Conservation (phyloP, 768 basidiomycete genomes). For the Tricholoma flavovirens region DNA sequence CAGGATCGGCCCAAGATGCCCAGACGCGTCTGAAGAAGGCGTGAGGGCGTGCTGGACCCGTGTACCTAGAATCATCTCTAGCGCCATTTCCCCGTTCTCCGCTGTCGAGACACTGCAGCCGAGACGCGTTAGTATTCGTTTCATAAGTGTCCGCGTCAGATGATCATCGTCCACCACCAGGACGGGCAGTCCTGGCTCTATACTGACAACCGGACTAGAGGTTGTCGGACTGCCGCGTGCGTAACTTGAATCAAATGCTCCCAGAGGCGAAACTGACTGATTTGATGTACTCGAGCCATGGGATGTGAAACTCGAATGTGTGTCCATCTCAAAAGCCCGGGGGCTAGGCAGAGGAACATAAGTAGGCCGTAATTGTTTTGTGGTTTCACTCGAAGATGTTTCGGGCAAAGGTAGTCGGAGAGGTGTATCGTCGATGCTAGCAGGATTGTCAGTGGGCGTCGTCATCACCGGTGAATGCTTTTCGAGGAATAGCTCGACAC, state of each 20-base stretch:
- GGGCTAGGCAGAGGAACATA: conserved; percentile 33
- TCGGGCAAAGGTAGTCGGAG: conserved; percentile 4
- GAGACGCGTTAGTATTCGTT: conserved; percentile 66
- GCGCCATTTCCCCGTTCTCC: conserved; percentile 76
- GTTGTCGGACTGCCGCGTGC: conserved; percentile 34
- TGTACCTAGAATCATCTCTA: conserved; percentile 61
- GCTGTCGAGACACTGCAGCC: conserved; percentile 77
- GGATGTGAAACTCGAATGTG: conserved; percentile 17
- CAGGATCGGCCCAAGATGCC: conserved; percentile 30
- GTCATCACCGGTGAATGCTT: conserved; percentile 22
- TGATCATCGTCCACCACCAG: conserved; percentile 83
- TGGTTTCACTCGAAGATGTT: neutral
- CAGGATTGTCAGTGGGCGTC: neutral
- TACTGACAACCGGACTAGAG: conserved; percentile 30
- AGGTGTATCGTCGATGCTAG: neutral
- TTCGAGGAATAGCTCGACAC: conserved; percentile 49
- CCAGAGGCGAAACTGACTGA: conserved; percentile 25
- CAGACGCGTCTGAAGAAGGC: conserved; percentile 34
- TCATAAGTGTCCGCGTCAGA: conserved; percentile 78
- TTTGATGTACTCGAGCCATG: conserved; percentile 18
- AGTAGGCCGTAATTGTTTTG: conserved; percentile 25
- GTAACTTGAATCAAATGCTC: conserved; percentile 33
- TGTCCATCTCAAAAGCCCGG: conserved; percentile 25
- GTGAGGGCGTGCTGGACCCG: conserved; percentile 21
- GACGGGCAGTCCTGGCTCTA: conserved; percentile 54